A percentile compares a stretch with the other conserved stretches of the same genome.
phyloP scores from a whole-genome alignment of 768 basidiomycete species.

The Paxillus involutus region DNA sequence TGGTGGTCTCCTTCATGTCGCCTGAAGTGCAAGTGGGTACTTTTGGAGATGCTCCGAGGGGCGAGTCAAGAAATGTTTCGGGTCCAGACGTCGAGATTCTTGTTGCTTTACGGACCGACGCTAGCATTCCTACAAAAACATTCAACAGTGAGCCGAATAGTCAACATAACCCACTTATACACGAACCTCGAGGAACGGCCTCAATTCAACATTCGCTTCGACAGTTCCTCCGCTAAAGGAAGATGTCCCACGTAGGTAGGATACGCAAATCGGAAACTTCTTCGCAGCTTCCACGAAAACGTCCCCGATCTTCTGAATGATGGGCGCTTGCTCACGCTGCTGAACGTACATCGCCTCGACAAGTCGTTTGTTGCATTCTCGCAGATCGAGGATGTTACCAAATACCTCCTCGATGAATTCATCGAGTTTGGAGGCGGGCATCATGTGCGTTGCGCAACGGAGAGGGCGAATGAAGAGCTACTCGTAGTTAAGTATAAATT shows the following conservation, averaged over 20 bases:
- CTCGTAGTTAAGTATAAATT: constrained; percentile 32
- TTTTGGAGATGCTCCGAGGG: constrained; percentile 57
- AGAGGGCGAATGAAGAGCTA: constrained; percentile 56
- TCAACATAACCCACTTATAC: background rate
- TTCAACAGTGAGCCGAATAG: constrained; percentile 1
- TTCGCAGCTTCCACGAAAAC: constrained; percentile 84
- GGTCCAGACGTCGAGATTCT: constrained; percentile 56
- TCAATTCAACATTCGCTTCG: constrained; percentile 82
- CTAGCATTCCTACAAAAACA: constrained; percentile 19
- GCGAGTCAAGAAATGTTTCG: constrained; percentile 61
- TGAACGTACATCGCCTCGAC: constrained; percentile 85
- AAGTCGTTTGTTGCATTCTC: constrained; percentile 79
- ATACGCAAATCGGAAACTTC: constrained; percentile 85
- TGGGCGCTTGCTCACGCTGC: constrained; percentile 77
- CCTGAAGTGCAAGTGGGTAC: too few species aligned
- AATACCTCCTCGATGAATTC: constrained; percentile 91
- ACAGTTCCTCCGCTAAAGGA: constrained; percentile 79
- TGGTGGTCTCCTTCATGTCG: too few species aligned
- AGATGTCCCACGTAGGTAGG: constrained; percentile 83
- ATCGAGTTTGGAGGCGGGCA: constrained; percentile 58
- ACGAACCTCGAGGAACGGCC: constrained; percentile 80
- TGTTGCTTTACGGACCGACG: constrained; percentile 53
- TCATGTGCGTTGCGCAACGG: constrained; percentile 56
- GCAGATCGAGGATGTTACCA: constrained; percentile 84
- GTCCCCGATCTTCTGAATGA: constrained; percentile 86